Evolutionary conservation across 345 rosid species (phyloP).

Genomic region (Acer campestre): DNA sequence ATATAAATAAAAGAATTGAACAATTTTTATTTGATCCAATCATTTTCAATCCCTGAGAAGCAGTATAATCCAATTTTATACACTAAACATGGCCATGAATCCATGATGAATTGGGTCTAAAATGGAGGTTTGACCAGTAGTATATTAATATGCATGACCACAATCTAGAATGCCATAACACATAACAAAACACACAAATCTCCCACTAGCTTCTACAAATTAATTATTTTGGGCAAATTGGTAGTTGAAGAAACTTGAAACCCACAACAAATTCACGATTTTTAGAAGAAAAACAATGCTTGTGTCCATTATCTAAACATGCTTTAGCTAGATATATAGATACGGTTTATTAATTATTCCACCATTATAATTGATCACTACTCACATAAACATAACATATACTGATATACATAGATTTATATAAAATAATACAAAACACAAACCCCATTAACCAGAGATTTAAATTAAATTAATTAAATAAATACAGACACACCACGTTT

Average conservation of each 20-base stretch:
- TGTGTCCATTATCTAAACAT: too few relatives aligned
- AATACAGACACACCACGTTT: too few relatives aligned
- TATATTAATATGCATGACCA: not conserved
- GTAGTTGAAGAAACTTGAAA: not conserved
- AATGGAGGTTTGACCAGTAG: not conserved
- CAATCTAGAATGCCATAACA: slow-evolving; percentile 1
- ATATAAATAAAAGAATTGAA: not conserved
- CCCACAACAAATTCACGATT: too few relatives aligned
- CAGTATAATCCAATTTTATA: not conserved
- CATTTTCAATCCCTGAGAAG: not conserved
- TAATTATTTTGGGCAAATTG: not conserved
- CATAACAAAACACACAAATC: not conserved
- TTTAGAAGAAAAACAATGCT: too few relatives aligned
- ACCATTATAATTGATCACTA: too few relatives aligned
- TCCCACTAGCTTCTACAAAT: not conserved
- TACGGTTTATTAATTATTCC: too few relatives aligned
- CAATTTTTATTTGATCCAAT: not conserved
- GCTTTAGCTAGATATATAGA: too few relatives aligned
- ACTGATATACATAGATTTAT: too few relatives aligned
- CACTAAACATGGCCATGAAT: not conserved
- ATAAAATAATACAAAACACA: too few relatives aligned
- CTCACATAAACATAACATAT: too few relatives aligned
- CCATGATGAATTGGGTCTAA: not conserved
- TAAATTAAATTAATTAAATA: too few relatives aligned
- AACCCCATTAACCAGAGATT: too few relatives aligned